Base-by-base conservation (phyloP, 1,139 yeast genomes). In the Yamadazyma spencermartinsiae region DNA sequence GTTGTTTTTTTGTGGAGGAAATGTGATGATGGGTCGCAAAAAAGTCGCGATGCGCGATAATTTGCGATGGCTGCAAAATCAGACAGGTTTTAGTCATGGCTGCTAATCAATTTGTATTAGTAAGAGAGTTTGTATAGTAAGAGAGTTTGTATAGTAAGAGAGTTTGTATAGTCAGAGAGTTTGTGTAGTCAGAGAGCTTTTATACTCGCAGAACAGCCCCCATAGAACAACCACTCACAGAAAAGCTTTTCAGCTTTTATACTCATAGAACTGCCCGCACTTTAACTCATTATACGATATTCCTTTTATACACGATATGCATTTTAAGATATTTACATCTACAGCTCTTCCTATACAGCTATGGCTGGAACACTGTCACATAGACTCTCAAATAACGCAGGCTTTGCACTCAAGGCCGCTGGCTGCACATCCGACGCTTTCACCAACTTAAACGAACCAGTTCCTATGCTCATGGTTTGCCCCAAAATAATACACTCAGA, bases 401-500 rank as follows among this genome's bases (percentile, higher is more conserved):
- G 77, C 51, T 76, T 82, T 18, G 66, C 69, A 33, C 56, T 56
- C 52, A 83, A 63, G 23, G 69, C 74, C 41, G 63, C 63, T 29
- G 65, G 63, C 19, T 66, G 71, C 34, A 72, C 63, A 35, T 70
- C 63, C 4, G 81, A 76, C 38, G 77, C 69, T 48, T 82, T 80
- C 10, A 85, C 86, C 56, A 92, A 75, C 60, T 89, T 86, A 73
- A 94, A 90, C 0, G 98, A 85, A 46, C 98, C 98, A 3, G 99
- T 94, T 59, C 99, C 99, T 50, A 94, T 83, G 40, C 86, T 79
- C 97, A 92, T 92, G 38, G 97, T 87, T 68, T 92, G 98, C 25
- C 99, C 99, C 51, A 94, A 74, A 54, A 94, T 94, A 55, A 94
- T 92, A 70, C 98, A 88, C 63, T 94, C 99, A 25, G 96, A 85